Base-by-base conservation (phyloP, 805 yeast genomes). In the Teunomyces pallodes region DNA sequence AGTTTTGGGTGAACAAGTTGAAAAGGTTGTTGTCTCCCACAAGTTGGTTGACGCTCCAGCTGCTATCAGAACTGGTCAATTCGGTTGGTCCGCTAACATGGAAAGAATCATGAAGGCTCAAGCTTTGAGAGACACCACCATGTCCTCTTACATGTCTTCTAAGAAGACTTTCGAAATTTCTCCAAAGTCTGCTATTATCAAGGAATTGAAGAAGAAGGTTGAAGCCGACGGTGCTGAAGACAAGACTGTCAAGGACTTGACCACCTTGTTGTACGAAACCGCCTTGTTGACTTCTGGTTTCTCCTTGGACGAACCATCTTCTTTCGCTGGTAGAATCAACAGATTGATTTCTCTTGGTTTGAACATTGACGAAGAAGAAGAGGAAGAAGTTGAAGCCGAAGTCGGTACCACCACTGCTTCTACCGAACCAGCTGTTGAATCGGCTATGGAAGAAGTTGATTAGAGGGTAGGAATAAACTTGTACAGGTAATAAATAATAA, bases 51-150 rank as follows among this genome's bases (percentile, higher is more conserved):
- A 91, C 69, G 91, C 98, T 50, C 99, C 99, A 75, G 99, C 99
- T 74, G 99, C 99, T 63, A 94, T 94, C 73, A 90, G 99, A 84
- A 94, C 99, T 61, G 98, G 97, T 62, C 98, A 94, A 81, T 94
- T 94, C 75, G 99, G 99, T 74, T 94, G 99, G 99, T 94, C 99
- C 61, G 99, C 99, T 67, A 94, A 94, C 83, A 94, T 94, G 99
- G 99, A 94, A 83, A 92, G 99, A 87, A 94, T 94, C 83, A 94
- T 94, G 99, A 94, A 94, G 83, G 99, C 99, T 54, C 99, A 94
- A 82, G 99, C 99, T 64, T 81, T 94, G 67, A 90, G 98, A 81
- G 99, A 94, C 76, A 88, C 96, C 63, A 82, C 96, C 62, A 94
- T 94, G 99, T 90, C 98, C 36, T 84, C 97, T 55, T 94, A 94